Evolutionary conservation across 1,284 basidiomycete species (phyloP), one percentile per base, ranked within the genome.

Genomic region (Cutaneotrichosporon sp.): DNA sequence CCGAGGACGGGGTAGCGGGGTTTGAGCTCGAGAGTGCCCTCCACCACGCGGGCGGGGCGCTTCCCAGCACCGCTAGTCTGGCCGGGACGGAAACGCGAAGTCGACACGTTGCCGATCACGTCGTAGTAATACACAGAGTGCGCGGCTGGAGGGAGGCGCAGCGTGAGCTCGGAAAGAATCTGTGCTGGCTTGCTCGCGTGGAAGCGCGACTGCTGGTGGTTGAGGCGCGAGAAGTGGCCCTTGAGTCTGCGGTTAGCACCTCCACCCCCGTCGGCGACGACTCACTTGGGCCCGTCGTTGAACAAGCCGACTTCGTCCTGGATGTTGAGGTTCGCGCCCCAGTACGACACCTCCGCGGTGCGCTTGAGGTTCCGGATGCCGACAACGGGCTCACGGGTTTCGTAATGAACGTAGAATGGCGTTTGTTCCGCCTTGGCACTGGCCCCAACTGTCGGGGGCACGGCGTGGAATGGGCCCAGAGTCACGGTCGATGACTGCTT

Each of bases 31-130:
- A 97, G 77, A 10, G 83, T 61, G n/a, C 62, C 61, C 20, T 67
- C 67, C 55, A 80, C 79, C 37, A 77, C 74, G 33, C 68, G 54
- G 17, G 42, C 37, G 46, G 46, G 49, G 29, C 42, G 84, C 42
- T 62, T 59, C 29, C 51, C 54, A 19, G 45, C 26, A 16, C 47
- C 35, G 5, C 49, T 26, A n/a, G 51, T 60, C n/a, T 55, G 63
- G 3, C 70, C 79, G 10, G 81, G 76, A 22, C 90, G 84, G 65
- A 98, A 83, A 52, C 80, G 82, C 0, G 92, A 96, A 0, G 94
- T 97, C 6, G 94, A 97, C 31, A 99, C 93, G 72, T 99, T 99
- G 44, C 96, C 96, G 61, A 93, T 88, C 51, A 83, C 77, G 74
- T 97, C 92, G 68, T 87, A 88, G 77, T 82, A 97, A 77, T 97